Evolutionary conservation across 1,284 basidiomycete species (phyloP).

Genomic region (Boletellus deceptivus): DNA sequence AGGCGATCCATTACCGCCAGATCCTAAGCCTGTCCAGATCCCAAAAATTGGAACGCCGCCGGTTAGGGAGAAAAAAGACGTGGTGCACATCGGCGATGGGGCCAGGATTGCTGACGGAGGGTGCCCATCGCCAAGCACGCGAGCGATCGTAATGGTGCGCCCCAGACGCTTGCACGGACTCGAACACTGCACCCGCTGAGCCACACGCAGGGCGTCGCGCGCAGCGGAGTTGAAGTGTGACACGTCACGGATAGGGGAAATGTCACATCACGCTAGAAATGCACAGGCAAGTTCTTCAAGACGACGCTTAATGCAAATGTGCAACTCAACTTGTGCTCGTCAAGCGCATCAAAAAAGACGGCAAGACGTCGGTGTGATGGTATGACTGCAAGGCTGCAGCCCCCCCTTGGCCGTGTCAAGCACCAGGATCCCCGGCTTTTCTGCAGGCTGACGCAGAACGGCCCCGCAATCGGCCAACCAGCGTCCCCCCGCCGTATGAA

Average conservation of each 20-base stretch:
- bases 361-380: constrained; percentile 32
- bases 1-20: constrained; percentile 5
- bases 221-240: constrained; percentile 22
- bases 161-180: background rate
- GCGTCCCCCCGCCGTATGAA: constrained; percentile 26
- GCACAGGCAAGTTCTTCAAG: constrained; percentile 32
- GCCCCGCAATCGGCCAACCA: background rate
- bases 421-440: background rate
- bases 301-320: constrained; percentile 27
- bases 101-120: background rate
- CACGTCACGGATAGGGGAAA: constrained; percentile 30
- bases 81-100: too few relatives aligned
- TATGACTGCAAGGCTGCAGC: constrained; percentile 15
- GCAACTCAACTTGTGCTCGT: constrained; percentile 32
- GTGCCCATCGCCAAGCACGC: background rate
- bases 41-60: constrained; percentile 17
- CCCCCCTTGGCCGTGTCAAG: constrained; percentile 10
- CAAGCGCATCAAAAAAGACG: constrained; percentile 20
- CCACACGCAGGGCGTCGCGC: background rate
- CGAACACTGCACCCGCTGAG: constrained; percentile 1
- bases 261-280: constrained; percentile 26
- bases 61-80: background rate
- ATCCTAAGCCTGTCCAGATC: constrained; percentile 1
- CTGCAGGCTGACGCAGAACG: background rate
- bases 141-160: constrained; percentile 5